phyloP scores from a whole-genome alignment of 2,329 filamentous ascomycete species.

The Trichoderma simmonsii region DNA sequence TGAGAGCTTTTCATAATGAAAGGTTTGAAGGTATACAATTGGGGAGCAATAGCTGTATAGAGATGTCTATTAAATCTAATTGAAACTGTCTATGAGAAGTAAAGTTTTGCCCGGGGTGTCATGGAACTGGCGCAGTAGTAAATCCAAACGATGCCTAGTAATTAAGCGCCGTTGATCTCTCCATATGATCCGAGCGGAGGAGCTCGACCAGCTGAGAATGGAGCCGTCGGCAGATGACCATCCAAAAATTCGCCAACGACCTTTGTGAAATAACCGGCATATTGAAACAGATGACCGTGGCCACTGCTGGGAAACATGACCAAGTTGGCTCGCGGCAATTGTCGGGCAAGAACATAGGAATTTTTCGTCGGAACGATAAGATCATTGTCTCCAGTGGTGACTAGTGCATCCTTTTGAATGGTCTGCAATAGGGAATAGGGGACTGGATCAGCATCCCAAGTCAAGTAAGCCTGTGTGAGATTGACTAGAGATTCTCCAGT shows the following conservation, averaged over 20 bases:
- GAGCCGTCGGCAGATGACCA: not conserved
- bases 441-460: constrained; percentile 6
- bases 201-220: not conserved
- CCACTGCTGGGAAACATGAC: constrained; percentile 1
- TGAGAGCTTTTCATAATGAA: too few species aligned
- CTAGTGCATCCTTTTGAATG: constrained; percentile 1
- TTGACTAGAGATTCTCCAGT: not conserved
- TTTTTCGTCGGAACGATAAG: not conserved
- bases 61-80: not conserved
- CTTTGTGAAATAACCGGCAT: not conserved
- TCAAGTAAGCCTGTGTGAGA: constrained; percentile 7
- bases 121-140: not conserved
- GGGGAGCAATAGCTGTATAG: not conserved
- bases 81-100: not conserved
- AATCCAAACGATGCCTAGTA: not conserved
- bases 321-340: not conserved
- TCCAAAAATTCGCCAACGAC: not conserved
- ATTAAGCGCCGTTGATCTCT: not conserved
- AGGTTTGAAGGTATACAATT: not conserved
- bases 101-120: not conserved
- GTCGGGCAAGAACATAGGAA: not conserved
- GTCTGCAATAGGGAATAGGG: constrained; percentile 1
- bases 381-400: not conserved
- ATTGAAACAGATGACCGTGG: constrained; percentile 6
- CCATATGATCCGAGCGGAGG: not conserved